Evolutionary conservation across 2,329 filamentous ascomycete genomes (phyloP), one percentile per base, ranked within the genome.

Genomic region (Berkeleyomyces basicola): DNA sequence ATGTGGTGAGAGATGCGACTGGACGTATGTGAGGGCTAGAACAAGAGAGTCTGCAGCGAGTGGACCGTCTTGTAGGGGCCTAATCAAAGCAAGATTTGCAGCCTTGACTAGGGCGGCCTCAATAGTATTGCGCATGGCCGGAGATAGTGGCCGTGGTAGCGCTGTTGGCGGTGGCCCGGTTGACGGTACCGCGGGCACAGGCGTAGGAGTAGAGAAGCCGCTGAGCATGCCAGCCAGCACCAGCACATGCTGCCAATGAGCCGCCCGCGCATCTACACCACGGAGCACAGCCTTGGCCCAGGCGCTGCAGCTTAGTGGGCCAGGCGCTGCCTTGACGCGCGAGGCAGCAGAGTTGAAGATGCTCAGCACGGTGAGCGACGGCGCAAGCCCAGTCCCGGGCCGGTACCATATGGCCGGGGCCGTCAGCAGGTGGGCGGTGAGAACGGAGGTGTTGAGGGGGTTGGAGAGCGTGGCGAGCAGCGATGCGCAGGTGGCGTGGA

Each of bases 191-290:
- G 31, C 51, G 49, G 57, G 23, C 47, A 84, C 80, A 65, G 82
- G 78, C 14, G 79, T 77, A 67, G 87, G 86, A 69, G 91, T 85
- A 1, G 63, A 44, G 10, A 64, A 16, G 7, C 88, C 90, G 70
- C 92, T 80, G 64, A 96, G 73, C 31, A 95, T 76, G 2, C 90
- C 91, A 0, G 85, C 84, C 7, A 96, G 79, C 4, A 91, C 80
- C n/a, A 96, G 76, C 39, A 90, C 73, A 72, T 96, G 90, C 71
- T 90, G 85, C 90, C 90, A 96, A 69, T 88, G 77, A 36, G 78
- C 79, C 14, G 82, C 82, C 53, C 78, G 77, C 40, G 78, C 79
- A 61, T 84, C 81, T 7, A 79, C 76, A 43, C 82, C 82, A 67
- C 78, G 79, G 51, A 79, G 77, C 3, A 84, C 77, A 0, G 80